Evolutionary conservation across 441 rosid species (phyloP), one percentile per base, ranked within the genome.

Genomic region (Theobroma grandiflorum): DNA sequence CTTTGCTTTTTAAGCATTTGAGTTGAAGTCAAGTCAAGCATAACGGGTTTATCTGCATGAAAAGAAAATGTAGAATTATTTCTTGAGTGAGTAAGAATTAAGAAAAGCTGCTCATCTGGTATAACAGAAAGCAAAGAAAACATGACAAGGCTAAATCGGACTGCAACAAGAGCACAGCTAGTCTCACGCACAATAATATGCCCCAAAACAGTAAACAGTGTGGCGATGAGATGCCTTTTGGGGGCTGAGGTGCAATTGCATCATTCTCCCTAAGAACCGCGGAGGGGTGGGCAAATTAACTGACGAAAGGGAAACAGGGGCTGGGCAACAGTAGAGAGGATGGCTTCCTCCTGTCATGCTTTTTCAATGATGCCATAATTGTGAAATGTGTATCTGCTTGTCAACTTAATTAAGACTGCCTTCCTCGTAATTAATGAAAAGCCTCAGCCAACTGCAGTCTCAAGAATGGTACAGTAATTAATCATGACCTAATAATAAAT

Each of bases 241-340:
- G 31, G 31, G 31, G 31, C 31, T 26, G 31, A 72, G 31, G 42
- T 71, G 61, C 40, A 33, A 71, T 26, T 26, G 26, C 75, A 72
- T 72, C 63, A 72, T 72, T 72, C 47, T 18, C 63, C 45, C 31
- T 72, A 18, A 18, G 63, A 53, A 72, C 35, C 16, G 15, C 26
- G 70, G 70, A 38, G 7, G 8, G 18, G 14, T 22, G 37, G 35
- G 33, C 62, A 22, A 22, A 26, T 37, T 64, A 72, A 52, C 59
- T 38, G 76, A 55, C 38, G 64, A 72, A n/a, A 49, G 3, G 47
- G 10, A 72, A 55, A 55, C 76, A 55, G 61, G 65, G 65, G 12
- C 38, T 73, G 37, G 11, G 8, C 31, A 38, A 57, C 76, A 38
- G 65, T 55, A 40, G 12, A 4, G 49, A 37, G 9, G 6, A 10